A percentile compares a stretch with the other conserved stretches of the same genome.
Evolutionary conservation across 257 asterid genomes (phyloP).

Genomic region (Cruciata laevipes): DNA sequence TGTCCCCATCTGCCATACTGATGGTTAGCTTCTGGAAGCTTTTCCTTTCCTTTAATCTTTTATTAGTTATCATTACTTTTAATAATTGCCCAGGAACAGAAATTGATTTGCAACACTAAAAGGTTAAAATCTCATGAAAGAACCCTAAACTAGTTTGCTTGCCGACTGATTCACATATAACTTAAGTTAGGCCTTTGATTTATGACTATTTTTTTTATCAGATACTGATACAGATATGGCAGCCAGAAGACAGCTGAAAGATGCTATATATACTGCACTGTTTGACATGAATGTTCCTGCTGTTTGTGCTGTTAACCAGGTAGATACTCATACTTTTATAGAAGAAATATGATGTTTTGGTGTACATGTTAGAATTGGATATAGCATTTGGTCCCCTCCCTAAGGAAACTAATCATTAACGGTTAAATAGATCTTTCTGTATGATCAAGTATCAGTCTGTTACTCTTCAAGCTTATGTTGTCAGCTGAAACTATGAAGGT

Average conservation of each 20-base stretch:
- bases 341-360: no score
- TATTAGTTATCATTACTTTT: conserved; percentile 1
- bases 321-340: conserved; percentile 14
- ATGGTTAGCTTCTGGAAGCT: conserved; percentile 51
- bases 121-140: conserved; percentile 2
- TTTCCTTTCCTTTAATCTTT: not conserved
- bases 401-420: no score
- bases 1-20: conserved; percentile 71
- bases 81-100: not conserved
- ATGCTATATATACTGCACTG: conserved; percentile 66
- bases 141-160: no score
- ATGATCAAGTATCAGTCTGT: no score
- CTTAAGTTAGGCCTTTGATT: not conserved
- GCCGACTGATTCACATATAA: no score
- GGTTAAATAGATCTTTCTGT: no score
- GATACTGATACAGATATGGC: conserved; percentile 72
- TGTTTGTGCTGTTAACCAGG: conserved; percentile 97
- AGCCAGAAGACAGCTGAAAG: conserved; percentile 71
- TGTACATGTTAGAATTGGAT: no score
- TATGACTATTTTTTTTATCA: conserved; percentile 21
- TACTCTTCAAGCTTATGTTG: no score
- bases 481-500: no score
- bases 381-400: no score
- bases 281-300: conserved; percentile 97
- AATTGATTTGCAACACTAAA: not conserved